Evolutionary conservation across 768 basidiomycete genomes (phyloP).

Genomic region (Ramaria sp.): DNA sequence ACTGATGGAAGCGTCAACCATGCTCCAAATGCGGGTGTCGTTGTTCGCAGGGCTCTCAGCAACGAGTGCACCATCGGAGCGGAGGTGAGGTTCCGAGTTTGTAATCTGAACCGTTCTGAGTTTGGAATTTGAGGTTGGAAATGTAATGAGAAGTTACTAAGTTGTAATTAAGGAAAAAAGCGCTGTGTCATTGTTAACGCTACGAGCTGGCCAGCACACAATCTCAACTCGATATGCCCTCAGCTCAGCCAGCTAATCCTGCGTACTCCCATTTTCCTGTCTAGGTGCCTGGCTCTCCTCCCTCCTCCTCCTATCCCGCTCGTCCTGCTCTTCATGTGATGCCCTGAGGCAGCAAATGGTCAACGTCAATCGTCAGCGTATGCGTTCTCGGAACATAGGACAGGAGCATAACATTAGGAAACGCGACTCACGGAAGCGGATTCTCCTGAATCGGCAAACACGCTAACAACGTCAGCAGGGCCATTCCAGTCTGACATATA

Average conservation of each 20-base stretch:
- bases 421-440: conserved; percentile 35
- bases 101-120: no score
- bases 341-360: conserved; percentile 31
- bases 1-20: conserved; percentile 55
- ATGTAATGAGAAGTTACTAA: no score
- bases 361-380: no score
- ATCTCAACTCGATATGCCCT: no score
- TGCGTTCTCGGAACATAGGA: no score
- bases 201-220: no score
- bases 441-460: conserved; percentile 72
- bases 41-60: conserved; percentile 1
- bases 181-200: no score
- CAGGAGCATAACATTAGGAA: no score
- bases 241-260: no score
- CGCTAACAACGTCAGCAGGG: conserved; percentile 53
- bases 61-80: background rate
- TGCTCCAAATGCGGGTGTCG: conserved; percentile 52
- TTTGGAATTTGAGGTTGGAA: no score
- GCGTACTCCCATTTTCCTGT: background rate
- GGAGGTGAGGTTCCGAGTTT: no score
- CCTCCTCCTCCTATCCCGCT: conserved; percentile 31
- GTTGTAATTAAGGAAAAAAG: no score
- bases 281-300: background rate
- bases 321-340: conserved; percentile 51
- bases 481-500: conserved; percentile 62